Conservation (phyloP, 495 filamentous ascomycete genomes). For the Penicillium fimorum region DNA sequence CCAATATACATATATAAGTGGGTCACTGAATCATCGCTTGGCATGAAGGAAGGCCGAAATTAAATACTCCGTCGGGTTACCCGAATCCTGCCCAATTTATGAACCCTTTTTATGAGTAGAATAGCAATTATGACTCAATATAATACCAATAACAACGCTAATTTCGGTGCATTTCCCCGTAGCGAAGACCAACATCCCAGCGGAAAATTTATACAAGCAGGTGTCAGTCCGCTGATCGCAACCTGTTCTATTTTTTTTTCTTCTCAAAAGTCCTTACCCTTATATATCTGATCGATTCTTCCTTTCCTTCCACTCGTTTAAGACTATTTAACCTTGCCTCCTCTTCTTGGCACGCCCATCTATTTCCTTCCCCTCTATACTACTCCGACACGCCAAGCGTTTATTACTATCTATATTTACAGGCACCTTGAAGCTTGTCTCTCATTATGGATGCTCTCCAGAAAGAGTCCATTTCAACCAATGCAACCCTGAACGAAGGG, state of each 20-base stretch:
- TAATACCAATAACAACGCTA: neutral
- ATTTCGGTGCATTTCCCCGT: neutral
- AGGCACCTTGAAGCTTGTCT: neutral
- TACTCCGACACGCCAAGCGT: neutral
- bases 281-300: neutral
- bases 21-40: conserved; percentile 5
- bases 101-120: neutral
- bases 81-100: neutral
- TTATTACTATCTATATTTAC: neutral
- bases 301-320: neutral
- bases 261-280: neutral
- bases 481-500: neutral
- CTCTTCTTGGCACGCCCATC: conserved; percentile 1
- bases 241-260: neutral
- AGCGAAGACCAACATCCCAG: neutral
- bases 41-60: no score
- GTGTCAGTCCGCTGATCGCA: neutral
- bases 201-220: neutral
- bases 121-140: neutral
- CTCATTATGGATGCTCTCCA: neutral
- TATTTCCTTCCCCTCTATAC: neutral
- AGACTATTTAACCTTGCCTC: neutral
- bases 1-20: neutral
- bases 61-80: neutral
- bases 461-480: neutral